Conservation (phyloP, 2,329 filamentous ascomycete species). For the Alternaria ethzedia region DNA sequence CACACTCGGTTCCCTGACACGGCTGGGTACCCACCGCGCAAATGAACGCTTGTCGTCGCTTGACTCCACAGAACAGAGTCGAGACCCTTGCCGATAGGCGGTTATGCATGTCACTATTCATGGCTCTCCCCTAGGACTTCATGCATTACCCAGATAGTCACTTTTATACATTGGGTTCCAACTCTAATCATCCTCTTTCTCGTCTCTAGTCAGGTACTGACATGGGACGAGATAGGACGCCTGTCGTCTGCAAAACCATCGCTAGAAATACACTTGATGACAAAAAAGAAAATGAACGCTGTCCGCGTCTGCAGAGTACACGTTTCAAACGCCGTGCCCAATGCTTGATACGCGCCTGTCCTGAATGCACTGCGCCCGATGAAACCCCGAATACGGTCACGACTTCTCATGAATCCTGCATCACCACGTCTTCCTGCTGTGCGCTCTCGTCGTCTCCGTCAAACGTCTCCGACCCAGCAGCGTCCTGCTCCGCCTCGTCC, state of each 20-base stretch:
- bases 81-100: conserved; percentile 10
- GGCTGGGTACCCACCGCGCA: conserved; percentile 5
- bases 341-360: conserved; percentile 21
- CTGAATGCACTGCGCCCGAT: conserved; percentile 25
- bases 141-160: conserved; percentile 10
- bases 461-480: conserved; percentile 21
- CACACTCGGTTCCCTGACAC: conserved; percentile 10
- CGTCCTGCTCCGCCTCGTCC: conserved; percentile 1
- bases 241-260: not conserved
- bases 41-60: conserved; percentile 7
- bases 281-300: conserved; percentile 5
- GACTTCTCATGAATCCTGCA: conserved; percentile 35
- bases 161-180: conserved; percentile 7
- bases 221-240: not conserved
- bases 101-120: conserved; percentile 13
- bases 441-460: conserved; percentile 34
- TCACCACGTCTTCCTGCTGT: conserved; percentile 37
- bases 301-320: conserved; percentile 6
- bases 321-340: conserved; percentile 35
- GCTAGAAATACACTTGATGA: conserved; percentile 3
- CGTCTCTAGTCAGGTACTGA: conserved; percentile 2
- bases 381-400: conserved; percentile 15
- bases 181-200: not conserved
- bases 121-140: conserved; percentile 2
- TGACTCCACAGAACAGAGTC: conserved; percentile 13